Evolutionary conservation across 2,329 filamentous ascomycete species (phyloP), one percentile per base, ranked within the genome.

Genomic region (Alternaria hordeiaustralica): DNA sequence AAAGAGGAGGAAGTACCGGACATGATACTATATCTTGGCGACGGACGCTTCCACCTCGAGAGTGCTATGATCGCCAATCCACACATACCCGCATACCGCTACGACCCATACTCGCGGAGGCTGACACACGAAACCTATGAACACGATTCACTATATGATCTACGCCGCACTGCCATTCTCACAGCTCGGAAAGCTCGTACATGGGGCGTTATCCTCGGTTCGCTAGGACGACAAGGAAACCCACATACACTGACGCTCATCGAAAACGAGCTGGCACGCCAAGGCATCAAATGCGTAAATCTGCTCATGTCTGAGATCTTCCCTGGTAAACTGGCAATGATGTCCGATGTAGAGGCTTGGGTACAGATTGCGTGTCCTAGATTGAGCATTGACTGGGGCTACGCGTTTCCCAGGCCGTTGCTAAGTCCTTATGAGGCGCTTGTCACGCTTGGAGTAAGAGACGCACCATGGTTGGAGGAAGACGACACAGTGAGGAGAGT

Each of bases 11-110:
- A 70, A 53, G 76, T 80, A 5, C 83, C 84, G 41, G 92, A 97
- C 75, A 81, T 93, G 67, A 90, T 97, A 49, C 84, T 97, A 2
- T 97, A 97, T 78, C 88, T 97, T 13, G 94, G 94, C 50, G 94
- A 97, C 76, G 94, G 94, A 12, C 88, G 94, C 63, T 97, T 97
- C 84, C 96, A 99, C 79, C 90, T 99, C 46, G 96, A 99, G 81
- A 96, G 93, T 75, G 95, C 96, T 75, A 99, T 99, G 95, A 99
- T 99, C 70, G 96, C 98, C 78, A 99, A 99, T 81, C 96, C 96
- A 0, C 82, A 85, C 6, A 88, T 97, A 36, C 92, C 95, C 1
- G 95, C 96, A 2, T 99, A 97, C 82, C 88, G 96, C 67, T 99
- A 99, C 80, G 96, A 99, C 77, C 96, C 96, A 0, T 99, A 99